Evolutionary conservation across 2,329 filamentous ascomycete genomes (phyloP).

Genomic region (Emericellopsis atlantica): DNA sequence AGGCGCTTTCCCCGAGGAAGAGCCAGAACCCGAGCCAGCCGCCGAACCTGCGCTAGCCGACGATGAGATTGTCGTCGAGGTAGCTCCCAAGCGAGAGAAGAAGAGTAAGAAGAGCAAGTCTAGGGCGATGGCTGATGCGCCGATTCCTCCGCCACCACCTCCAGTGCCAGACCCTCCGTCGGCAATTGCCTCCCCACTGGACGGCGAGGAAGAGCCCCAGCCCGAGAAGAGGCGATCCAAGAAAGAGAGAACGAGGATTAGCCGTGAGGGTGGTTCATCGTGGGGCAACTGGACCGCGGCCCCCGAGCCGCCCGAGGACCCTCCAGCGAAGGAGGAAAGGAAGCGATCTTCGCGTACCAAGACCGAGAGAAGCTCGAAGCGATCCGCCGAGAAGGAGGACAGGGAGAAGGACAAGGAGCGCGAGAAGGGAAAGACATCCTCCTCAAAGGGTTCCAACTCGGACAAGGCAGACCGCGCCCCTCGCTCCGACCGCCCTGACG

Average conservation of each 20-base stretch:
- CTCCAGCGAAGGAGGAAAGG: slow-evolving; percentile 23
- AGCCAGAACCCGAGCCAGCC: slow-evolving; percentile 1
- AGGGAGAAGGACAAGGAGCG: slow-evolving; percentile 41
- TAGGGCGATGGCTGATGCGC: slow-evolving; percentile 17
- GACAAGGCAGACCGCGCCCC: slow-evolving; percentile 48
- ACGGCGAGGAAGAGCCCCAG: slow-evolving; percentile 25
- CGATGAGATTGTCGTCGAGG: not conserved
- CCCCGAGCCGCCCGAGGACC: slow-evolving; percentile 17
- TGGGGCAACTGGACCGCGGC: slow-evolving; percentile 67
- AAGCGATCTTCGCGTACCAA: slow-evolving; percentile 49
- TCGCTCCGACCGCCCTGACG: slow-evolving; percentile 20
- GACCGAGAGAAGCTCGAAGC: slow-evolving; percentile 48
- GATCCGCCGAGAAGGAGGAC: slow-evolving; percentile 46
- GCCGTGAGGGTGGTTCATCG: slow-evolving; percentile 53
- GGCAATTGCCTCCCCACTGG: slow-evolving; percentile 34
- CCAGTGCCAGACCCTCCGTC: slow-evolving; percentile 33
- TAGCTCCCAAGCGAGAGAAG: slow-evolving; percentile 4
- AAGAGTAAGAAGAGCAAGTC: slow-evolving; percentile 5
- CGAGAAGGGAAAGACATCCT: slow-evolving; percentile 49
- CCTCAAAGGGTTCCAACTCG: slow-evolving; percentile 59
- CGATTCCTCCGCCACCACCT: slow-evolving; percentile 27
- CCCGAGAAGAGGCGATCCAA: slow-evolving; percentile 25
- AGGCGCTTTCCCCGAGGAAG: slow-evolving; percentile 40
- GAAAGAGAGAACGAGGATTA: slow-evolving; percentile 68
- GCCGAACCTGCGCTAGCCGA: not conserved